Conservation (phyloP, 2,329 filamentous ascomycete species). For the Exophiala sideris region DNA sequence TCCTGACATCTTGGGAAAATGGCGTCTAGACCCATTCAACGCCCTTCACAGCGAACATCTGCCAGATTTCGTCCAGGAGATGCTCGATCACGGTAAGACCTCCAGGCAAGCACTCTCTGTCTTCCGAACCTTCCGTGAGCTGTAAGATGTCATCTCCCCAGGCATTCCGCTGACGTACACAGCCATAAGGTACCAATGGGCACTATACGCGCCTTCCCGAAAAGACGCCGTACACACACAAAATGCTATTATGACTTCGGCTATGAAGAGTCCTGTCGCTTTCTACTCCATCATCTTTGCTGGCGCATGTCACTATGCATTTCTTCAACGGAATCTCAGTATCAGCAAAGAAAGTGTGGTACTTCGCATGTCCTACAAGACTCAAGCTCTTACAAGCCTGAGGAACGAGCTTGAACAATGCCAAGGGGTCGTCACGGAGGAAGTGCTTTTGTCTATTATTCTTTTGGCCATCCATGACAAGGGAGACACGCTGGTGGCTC, state of each 20-base stretch:
- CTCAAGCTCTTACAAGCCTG: not conserved
- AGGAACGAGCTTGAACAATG: not conserved
- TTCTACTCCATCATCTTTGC: constrained; percentile 1
- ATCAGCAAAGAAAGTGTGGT: not conserved
- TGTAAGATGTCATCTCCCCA: not conserved
- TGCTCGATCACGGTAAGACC: constrained; percentile 1
- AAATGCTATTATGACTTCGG: not conserved
- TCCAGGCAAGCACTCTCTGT: not conserved
- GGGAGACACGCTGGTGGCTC: not conserved
- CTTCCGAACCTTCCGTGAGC: too few relatives aligned
- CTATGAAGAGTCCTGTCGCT: not conserved
- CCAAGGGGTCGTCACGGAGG: not conserved
- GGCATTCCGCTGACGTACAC: not conserved
- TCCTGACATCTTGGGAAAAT: not conserved
- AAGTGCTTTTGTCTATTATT: not conserved
- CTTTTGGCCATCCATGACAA: not conserved
- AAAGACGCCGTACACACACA: not conserved
- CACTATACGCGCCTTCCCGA: not conserved
- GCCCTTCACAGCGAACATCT: not conserved
- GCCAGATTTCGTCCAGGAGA: not conserved
- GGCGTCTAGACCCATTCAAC: constrained; percentile 1
- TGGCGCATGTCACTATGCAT: not conserved
- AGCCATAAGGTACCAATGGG: constrained; percentile 1
- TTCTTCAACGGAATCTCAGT: not conserved
- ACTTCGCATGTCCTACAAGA: constrained; percentile 1